Evolutionary conservation across 2,329 filamentous ascomycete species (phyloP), one percentile per base, ranked within the genome.

Genomic region (Colletotrichum tofieldiae): DNA sequence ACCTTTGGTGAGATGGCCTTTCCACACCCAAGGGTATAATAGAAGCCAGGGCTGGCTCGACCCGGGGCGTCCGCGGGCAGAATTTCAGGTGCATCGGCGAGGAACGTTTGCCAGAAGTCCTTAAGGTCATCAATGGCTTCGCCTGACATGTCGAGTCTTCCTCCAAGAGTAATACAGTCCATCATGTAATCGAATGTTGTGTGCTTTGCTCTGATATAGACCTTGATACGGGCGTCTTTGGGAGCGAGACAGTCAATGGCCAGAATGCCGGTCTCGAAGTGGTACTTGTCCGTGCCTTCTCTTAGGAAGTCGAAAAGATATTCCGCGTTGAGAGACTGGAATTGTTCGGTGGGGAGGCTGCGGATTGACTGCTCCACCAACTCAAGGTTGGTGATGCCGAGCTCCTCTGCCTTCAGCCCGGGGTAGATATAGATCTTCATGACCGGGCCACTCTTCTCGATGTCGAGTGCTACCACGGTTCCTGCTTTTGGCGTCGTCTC

Each of bases 371-470:
- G 58, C 59, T 72, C 69, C 2, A 72, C 69, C 16, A 72, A 43
- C 37, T 72, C 65, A 1, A 72, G 69, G 58, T 68, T 72, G 11
- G 64, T 68, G 52, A 72, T 72, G 18, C 69, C 69, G 2, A 72
- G 69, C 45, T 68, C 69, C 39, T 72, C 65, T 0, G 69, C 69
- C 59, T 72, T 72, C 3, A 72, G 52, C 1, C 69, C 69, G 18
- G 69, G 69, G 45, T 72, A 72, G 12, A 72, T 72, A 29, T 72
- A 72, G 14, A 72, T 68, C 58, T 72, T 72, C 69, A 72, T 68
- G 43, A 72, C 69, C 11, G 69, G 69, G 0, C 69, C 69, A 6
- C 58, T 72, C 65, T 72, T 72, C 58, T 72, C 69, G 39, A 72
- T 72, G 59, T 72, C 69, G 52, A 72, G 69, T 0, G 69, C 69